Evolutionary conservation across 345 rosid genomes (phyloP).

Genomic region (Salix dunnii): DNA sequence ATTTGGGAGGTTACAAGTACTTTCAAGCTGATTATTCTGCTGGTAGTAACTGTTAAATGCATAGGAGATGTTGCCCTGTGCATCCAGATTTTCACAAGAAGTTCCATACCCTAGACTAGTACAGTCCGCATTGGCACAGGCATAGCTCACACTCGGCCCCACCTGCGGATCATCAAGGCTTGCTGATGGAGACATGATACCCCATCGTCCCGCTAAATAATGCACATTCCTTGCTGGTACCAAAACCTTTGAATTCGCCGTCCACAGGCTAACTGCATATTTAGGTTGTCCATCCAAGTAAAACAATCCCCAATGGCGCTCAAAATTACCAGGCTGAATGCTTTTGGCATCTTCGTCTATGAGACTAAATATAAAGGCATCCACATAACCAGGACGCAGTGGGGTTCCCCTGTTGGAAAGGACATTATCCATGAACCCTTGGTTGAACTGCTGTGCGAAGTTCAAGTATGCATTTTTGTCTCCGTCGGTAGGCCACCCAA

Average conservation of each 20-base stretch:
- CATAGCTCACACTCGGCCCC: conserved; percentile 57
- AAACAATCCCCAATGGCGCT: conserved; percentile 31
- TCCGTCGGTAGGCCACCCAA: conserved; percentile 33
- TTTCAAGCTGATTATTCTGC: conserved; percentile 48
- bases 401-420: conserved; percentile 19
- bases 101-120: conserved; percentile 59
- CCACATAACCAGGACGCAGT: conserved; percentile 13
- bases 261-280: conserved; percentile 11
- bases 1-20: conserved; percentile 53
- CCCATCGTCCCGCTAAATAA: conserved; percentile 53
- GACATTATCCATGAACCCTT: conserved; percentile 15
- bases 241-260: conserved; percentile 26
- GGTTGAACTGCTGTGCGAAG: conserved; percentile 23
- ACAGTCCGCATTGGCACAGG: conserved; percentile 63
- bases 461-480: conserved; percentile 19
- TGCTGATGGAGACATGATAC: conserved; percentile 45
- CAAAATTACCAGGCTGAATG: conserved; percentile 24
- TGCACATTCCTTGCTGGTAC: conserved; percentile 43
- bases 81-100: conserved; percentile 45
- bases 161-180: conserved; percentile 47
- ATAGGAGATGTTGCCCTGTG: conserved; percentile 52
- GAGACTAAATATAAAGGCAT: conserved; percentile 25
- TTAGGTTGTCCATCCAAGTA: conserved; percentile 26
- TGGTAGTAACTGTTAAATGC: conserved; percentile 69
- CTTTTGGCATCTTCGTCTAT: conserved; percentile 26